A percentile compares a stretch with the other conserved stretches of the same genome.
Evolutionary conservation across 1,284 basidiomycete genomes (phyloP).

Genomic region (Sphaerobolus stellatus): DNA sequence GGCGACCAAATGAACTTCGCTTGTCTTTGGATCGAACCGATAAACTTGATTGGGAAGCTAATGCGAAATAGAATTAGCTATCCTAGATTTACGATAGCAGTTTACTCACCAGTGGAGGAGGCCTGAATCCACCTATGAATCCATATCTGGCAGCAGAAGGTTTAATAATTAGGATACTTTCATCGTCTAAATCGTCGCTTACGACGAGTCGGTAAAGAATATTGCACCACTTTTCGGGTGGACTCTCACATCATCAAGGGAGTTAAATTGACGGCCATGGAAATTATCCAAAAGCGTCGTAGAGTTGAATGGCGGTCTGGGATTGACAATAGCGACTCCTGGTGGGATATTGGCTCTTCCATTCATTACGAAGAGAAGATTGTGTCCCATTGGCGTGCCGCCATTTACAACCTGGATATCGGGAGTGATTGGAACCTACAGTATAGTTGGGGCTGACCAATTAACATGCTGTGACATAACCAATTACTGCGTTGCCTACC

Average conservation of each 20-base stretch:
- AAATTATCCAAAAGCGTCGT: slow-evolving; percentile 67
- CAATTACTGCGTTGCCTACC: slow-evolving; percentile 42
- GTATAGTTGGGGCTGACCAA: neutral
- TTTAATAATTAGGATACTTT: neutral
- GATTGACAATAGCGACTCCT: slow-evolving; percentile 65
- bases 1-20: slow-evolving; percentile 65
- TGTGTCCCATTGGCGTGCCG: slow-evolving; percentile 61
- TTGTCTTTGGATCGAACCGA: slow-evolving; percentile 50
- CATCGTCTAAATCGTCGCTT: slow-evolving; percentile 27
- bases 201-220: slow-evolving; percentile 73
- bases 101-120: neutral
- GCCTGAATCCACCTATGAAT: neutral
- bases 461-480: slow-evolving; percentile 4
- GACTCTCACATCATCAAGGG: slow-evolving; percentile 75
- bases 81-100: neutral
- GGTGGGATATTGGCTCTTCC: slow-evolving; percentile 65
- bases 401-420: slow-evolving; percentile 71
- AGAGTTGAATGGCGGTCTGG: slow-evolving; percentile 56
- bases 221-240: slow-evolving; percentile 60
- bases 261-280: slow-evolving; percentile 79
- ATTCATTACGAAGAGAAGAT: slow-evolving; percentile 64
- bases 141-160: neutral
- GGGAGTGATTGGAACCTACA: slow-evolving; percentile 33
- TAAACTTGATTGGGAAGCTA: neutral
- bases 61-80: neutral